phyloP scores from a whole-genome alignment of 371 early-diverging fungal species.

The Apophysomyces trapeziformis region DNA sequence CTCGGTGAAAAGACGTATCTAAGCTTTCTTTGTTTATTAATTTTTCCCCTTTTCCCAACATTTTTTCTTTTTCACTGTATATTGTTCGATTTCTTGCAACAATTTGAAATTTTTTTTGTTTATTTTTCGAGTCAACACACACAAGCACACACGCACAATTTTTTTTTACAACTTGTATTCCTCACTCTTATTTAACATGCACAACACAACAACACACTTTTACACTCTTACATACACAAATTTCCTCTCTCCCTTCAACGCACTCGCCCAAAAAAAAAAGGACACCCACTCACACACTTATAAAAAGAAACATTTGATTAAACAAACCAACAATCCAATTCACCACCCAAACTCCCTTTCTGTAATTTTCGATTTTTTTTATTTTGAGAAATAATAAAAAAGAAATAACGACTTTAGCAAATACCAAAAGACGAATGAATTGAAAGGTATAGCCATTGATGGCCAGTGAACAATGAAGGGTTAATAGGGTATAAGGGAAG shows the following conservation, averaged over 20 bases:
- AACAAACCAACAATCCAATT: background rate
- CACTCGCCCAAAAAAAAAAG: background rate
- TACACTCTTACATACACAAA: constrained; percentile 8
- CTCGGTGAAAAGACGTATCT: constrained; percentile 5
- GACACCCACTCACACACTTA: background rate
- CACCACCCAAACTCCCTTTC: constrained; percentile 1
- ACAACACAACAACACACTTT: background rate
- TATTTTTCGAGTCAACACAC: background rate
- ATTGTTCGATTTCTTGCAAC: constrained; percentile 10
- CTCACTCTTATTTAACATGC: background rate
- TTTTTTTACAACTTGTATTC: too few relatives aligned
- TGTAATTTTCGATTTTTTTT: too few relatives aligned
- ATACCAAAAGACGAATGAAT: too few relatives aligned
- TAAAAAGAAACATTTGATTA: background rate
- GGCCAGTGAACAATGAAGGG: too few relatives aligned
- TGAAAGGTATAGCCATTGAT: too few relatives aligned
- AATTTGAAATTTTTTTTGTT: background rate
- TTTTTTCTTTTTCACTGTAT: background rate
- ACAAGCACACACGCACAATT: background rate
- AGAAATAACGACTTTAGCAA: background rate
- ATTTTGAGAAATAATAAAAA: background rate
- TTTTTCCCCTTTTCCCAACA: background rate
- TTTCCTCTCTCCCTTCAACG: background rate
- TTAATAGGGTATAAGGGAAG: too few relatives aligned
- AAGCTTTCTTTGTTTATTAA: constrained; percentile 5